Conservation (phyloP, 148 eudicot species). For the Cornus kousa region DNA sequence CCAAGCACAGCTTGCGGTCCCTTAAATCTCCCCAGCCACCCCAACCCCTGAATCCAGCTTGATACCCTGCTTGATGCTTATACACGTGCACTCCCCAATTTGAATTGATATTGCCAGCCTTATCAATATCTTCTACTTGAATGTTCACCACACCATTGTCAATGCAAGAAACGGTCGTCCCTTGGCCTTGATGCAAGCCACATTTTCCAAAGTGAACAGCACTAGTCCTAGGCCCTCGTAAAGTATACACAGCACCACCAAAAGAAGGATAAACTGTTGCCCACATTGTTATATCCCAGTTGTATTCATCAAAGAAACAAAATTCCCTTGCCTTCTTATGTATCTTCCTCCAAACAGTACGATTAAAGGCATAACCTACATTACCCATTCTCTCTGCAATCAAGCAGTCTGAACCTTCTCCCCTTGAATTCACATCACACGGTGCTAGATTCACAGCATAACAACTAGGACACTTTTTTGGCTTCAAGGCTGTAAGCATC, state of each 20-base stretch:
- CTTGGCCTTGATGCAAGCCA: conserved; percentile 96
- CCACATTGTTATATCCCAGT: conserved; percentile 99
- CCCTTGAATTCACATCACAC: conserved; percentile 65
- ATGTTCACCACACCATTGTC: conserved; percentile 65
- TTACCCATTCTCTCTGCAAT: conserved; percentile 93
- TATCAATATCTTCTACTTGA: conserved; percentile 55
- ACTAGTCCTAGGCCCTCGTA: conserved; percentile 85
- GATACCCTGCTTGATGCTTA: conserved; percentile 67
- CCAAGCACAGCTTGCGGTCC: conserved; percentile 74
- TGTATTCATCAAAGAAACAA: conserved; percentile 86
- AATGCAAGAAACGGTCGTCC: conserved; percentile 48
- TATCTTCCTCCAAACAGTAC: conserved; percentile 78
- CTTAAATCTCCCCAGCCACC: conserved; percentile 97
- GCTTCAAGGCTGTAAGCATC: conserved; percentile 56
- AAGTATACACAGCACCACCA: conserved; percentile 74
- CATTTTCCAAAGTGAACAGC: conserved; percentile 94
- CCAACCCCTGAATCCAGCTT: conserved; percentile 93
- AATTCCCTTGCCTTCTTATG: conserved; percentile 67
- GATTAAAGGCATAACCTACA: conserved; percentile 84
- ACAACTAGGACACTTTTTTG: conserved; percentile 70
- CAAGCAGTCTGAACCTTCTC: conserved; percentile 61
- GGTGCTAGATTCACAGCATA: conserved; percentile 89
- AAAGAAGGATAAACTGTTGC: conserved; percentile 88
- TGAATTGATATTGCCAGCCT: conserved; percentile 46
- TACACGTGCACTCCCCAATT: conserved; percentile 62